Percentiles rank a stretch among this genome's conserved stretches.
Evolutionary conservation across 208 protist genomes (phyloP).

Genomic region (Acanthamoeba rhysodes): DNA sequence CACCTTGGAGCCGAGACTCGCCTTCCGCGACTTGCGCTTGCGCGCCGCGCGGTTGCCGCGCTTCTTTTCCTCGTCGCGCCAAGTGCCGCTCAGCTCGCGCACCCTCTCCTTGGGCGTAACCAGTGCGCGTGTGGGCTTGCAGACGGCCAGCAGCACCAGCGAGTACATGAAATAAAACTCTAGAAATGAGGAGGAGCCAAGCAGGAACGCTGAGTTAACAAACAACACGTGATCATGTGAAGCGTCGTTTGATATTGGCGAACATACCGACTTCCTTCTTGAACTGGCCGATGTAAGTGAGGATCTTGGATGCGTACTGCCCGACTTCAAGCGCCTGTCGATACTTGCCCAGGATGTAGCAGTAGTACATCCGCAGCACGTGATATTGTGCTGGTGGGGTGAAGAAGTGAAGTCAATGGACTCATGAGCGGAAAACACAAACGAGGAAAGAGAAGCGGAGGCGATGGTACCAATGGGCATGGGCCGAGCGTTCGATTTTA

Average conservation of each 20-base stretch:
- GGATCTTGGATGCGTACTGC: neutral
- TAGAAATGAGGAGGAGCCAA: neutral
- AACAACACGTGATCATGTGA: too few species aligned
- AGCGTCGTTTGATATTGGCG: neutral
- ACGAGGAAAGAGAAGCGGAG: neutral
- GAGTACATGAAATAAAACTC: constrained; percentile 52
- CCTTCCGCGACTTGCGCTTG: neutral
- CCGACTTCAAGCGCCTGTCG: neutral
- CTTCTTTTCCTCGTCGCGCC: neutral
- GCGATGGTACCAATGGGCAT: neutral
- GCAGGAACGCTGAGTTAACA: too few species aligned
- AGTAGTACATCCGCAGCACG: neutral
- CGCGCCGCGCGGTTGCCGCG: neutral
- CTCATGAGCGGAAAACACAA: neutral
- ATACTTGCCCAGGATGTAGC: constrained; percentile 34
- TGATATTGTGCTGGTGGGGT: neutral
- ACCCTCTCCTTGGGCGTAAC: neutral
- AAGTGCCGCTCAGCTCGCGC: neutral
- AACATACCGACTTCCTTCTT: constrained; percentile 52
- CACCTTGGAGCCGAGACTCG: neutral
- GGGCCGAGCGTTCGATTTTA: neutral
- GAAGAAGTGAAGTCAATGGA: neutral
- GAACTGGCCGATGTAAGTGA: constrained; percentile 29
- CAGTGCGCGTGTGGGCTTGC: neutral
- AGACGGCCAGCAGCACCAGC: constrained; percentile 44